phyloP scores from a whole-genome alignment of 768 basidiomycete species.

The Xerocomus potaroensis region DNA sequence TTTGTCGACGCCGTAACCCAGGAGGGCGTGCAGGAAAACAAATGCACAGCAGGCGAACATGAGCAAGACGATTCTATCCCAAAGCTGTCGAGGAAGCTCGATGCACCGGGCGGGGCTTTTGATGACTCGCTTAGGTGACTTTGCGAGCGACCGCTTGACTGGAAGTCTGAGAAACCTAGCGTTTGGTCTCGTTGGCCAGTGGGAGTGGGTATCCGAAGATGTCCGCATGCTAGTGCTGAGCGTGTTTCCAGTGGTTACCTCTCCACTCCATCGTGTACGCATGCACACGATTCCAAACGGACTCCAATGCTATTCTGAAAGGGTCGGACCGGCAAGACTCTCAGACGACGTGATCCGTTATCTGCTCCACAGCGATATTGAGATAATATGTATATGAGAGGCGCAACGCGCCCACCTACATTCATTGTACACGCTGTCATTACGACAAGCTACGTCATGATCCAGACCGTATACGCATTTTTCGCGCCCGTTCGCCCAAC shows the following conservation, averaged over 20 bases:
- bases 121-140: background rate
- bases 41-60: constrained; percentile 24
- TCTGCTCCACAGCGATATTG: too few relatives aligned
- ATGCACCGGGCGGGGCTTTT: background rate
- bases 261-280: too few relatives aligned
- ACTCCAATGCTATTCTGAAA: too few relatives aligned
- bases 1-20: constrained; percentile 18
- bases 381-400: too few relatives aligned
- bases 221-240: constrained; percentile 15
- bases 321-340: too few relatives aligned
- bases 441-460: too few relatives aligned
- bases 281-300: background rate
- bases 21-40: constrained; percentile 23
- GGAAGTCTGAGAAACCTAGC: background rate
- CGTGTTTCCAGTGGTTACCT: background rate
- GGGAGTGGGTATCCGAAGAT: background rate
- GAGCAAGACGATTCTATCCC: constrained; percentile 22
- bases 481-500: too few relatives aligned
- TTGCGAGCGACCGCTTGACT: background rate
- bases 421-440: too few relatives aligned
- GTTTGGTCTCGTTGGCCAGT: background rate
- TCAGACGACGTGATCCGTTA: too few relatives aligned
- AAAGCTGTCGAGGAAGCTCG: constrained; percentile 9
- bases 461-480: too few relatives aligned
- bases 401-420: too few relatives aligned